Percentiles rank a stretch among this genome's conserved stretches.
Conservation (phyloP, 169 alveolate species). For the Cryptosporidium sp. region DNA sequence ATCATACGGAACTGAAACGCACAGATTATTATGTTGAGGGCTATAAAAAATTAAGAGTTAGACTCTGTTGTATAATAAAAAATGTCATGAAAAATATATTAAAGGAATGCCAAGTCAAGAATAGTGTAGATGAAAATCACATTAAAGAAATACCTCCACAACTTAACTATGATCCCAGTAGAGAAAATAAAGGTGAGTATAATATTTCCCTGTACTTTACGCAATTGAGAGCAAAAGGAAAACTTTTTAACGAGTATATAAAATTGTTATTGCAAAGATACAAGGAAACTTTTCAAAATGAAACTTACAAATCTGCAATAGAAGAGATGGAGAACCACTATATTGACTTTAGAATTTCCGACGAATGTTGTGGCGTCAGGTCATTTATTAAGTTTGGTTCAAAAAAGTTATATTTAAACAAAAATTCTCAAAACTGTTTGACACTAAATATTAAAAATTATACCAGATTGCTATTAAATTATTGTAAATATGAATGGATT, state of each 20-base stretch:
- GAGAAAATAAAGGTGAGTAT: slow-evolving; percentile 21
- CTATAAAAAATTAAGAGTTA: slow-evolving; percentile 46
- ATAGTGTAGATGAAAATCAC: slow-evolving; percentile 6
- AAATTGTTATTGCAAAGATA: slow-evolving; percentile 35
- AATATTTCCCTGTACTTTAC: slow-evolving; percentile 49
- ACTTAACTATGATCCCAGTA: neutral
- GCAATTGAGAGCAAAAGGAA: slow-evolving; percentile 50
- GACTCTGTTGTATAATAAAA: slow-evolving; percentile 16
- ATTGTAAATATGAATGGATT: slow-evolving; percentile 61
- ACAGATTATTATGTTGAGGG: slow-evolving; percentile 43
- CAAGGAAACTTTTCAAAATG: slow-evolving; percentile 43
- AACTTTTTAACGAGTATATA: slow-evolving; percentile 14
- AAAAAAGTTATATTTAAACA: neutral
- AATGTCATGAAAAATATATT: slow-evolving; percentile 34
- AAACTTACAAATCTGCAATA: slow-evolving; percentile 31
- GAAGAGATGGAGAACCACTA: slow-evolving; percentile 33
- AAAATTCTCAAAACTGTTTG: slow-evolving; percentile 5
- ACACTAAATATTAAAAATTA: slow-evolving; percentile 21
- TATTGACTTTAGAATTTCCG: slow-evolving; percentile 45
- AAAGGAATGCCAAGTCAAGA: neutral
- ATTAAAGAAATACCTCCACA: neutral
- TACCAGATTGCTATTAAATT: slow-evolving; percentile 41
- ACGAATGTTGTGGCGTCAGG: slow-evolving; percentile 38
- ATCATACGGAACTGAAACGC: slow-evolving; percentile 16
- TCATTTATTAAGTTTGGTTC: slow-evolving; percentile 8